A percentile compares a stretch with the other conserved stretches of the same genome.
Conservation (phyloP, 2,329 filamentous ascomycete genomes). For the Fusarium floridanum region DNA sequence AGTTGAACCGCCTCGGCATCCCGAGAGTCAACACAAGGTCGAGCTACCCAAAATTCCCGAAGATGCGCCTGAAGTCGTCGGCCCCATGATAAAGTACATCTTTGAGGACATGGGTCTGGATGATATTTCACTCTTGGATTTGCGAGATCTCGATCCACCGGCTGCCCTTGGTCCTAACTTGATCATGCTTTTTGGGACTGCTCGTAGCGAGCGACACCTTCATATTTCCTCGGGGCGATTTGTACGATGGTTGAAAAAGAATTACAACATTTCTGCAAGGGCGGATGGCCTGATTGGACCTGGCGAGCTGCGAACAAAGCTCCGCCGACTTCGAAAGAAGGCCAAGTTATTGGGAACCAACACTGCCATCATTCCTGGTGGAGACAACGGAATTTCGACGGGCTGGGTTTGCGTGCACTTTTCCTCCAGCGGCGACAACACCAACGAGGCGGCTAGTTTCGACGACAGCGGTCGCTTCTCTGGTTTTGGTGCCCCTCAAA, state of each 20-base stretch:
- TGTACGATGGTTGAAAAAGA: constrained; percentile 84
- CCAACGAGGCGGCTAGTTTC: constrained; percentile 58
- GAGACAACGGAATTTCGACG: constrained; percentile 89
- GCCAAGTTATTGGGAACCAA: constrained; percentile 84
- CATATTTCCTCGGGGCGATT: constrained; percentile 92
- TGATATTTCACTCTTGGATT: constrained; percentile 82
- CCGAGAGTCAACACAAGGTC: constrained; percentile 61
- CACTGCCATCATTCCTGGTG: constrained; percentile 71
- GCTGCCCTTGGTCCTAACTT: constrained; percentile 89
- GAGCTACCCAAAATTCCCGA: constrained; percentile 70
- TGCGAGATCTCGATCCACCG: constrained; percentile 86
- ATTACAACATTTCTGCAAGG: constrained; percentile 78
- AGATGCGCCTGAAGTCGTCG: constrained; percentile 77
- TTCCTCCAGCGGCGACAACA: constrained; percentile 74
- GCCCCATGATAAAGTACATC: constrained; percentile 80
- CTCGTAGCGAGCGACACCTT: constrained; percentile 91
- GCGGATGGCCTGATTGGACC: constrained; percentile 91
- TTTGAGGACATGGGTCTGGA: constrained; percentile 90
- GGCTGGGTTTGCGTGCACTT: constrained; percentile 98
- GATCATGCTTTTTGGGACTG: constrained; percentile 92
- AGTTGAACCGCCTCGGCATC: constrained; percentile 70
- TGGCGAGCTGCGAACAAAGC: constrained; percentile 90
- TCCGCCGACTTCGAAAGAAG: constrained; percentile 83
- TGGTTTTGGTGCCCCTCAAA: constrained; percentile 76
- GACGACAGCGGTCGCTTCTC: constrained; percentile 71